phyloP scores from a whole-genome alignment of 805 yeast species.

The Maudiozyma pseudohumilis region DNA sequence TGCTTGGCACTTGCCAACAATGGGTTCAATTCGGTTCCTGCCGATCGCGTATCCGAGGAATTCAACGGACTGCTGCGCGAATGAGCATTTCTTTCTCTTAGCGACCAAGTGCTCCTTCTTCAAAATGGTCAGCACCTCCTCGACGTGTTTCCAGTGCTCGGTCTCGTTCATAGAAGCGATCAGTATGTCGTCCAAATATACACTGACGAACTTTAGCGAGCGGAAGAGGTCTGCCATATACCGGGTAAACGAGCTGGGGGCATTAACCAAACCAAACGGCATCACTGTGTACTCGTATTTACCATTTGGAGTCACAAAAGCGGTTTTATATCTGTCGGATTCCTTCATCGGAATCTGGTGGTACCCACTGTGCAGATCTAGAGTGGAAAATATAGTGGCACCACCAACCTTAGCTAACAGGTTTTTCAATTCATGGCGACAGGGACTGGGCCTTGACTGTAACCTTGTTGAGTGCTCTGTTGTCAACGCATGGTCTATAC shows the following conservation, averaged over 20 bases:
- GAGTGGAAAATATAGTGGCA: conserved; percentile 4
- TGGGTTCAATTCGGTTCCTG: too few relatives aligned
- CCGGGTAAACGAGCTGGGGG: conserved; percentile 13
- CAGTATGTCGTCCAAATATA: conserved; percentile 13
- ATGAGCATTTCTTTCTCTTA: conserved; percentile 10
- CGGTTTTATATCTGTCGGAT: conserved; percentile 7
- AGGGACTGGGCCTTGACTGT: conserved; percentile 8
- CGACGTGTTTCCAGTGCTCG: conserved; percentile 12
- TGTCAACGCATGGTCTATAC: conserved; percentile 9
- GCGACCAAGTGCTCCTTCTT: conserved; percentile 6
- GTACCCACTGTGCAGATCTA: conserved; percentile 9
- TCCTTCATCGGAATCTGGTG: conserved; percentile 10
- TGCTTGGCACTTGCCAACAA: too few relatives aligned
- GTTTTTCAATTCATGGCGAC: conserved; percentile 1
- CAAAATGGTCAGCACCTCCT: conserved; percentile 6
- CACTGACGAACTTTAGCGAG: conserved; percentile 6
- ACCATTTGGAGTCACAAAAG: conserved; percentile 10
- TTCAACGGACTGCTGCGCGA: conserved; percentile 6
- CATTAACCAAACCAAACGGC: conserved; percentile 14
- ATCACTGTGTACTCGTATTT: conserved; percentile 12
- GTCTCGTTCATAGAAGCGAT: conserved; percentile 4
- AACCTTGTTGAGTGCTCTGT: conserved; percentile 5
- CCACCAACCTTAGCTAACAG: not conserved
- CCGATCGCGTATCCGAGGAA: conserved; percentile 10
- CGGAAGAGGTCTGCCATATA: conserved; percentile 15